Evolutionary conservation across 306 rosid species (phyloP).

Genomic region (Cercis canadensis): DNA sequence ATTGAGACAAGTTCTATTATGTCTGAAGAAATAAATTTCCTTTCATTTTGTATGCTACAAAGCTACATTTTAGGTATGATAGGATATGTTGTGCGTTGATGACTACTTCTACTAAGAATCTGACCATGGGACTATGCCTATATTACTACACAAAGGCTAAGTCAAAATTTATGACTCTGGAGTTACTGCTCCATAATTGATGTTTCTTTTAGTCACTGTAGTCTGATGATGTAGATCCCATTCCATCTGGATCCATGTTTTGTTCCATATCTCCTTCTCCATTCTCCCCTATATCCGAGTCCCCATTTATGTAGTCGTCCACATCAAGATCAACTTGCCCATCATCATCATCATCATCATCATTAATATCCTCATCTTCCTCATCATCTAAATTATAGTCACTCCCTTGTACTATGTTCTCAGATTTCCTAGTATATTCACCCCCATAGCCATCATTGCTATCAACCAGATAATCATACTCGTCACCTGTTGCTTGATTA

Average conservation of each 20-base stretch:
- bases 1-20: too few species aligned
- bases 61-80: too few species aligned
- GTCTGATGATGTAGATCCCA: slow-evolving; percentile 49
- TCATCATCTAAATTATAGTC: slow-evolving; percentile 44
- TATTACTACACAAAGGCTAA: slow-evolving; percentile 9
- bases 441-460: slow-evolving; percentile 36
- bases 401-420: slow-evolving; percentile 35
- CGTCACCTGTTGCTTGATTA: slow-evolving; percentile 45
- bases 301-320: slow-evolving; percentile 48
- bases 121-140: slow-evolving; percentile 27
- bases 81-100: too few species aligned
- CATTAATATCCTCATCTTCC: slow-evolving; percentile 35
- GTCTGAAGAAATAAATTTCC: slow-evolving; percentile 27
- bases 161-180: slow-evolving; percentile 25
- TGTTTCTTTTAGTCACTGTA: slow-evolving; percentile 44
- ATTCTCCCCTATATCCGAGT: slow-evolving; percentile 43
- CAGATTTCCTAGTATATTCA: slow-evolving; percentile 46
- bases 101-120: background rate
- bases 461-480: slow-evolving; percentile 47
- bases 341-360: slow-evolving; percentile 16
- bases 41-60: slow-evolving; percentile 30
- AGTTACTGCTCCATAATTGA: background rate
- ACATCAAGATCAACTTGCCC: slow-evolving; percentile 46
- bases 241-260: slow-evolving; percentile 31
- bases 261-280: slow-evolving; percentile 43